Base-by-base conservation (phyloP, 2,329 filamentous ascomycete species). In the Fusarium chlamydosporum region DNA sequence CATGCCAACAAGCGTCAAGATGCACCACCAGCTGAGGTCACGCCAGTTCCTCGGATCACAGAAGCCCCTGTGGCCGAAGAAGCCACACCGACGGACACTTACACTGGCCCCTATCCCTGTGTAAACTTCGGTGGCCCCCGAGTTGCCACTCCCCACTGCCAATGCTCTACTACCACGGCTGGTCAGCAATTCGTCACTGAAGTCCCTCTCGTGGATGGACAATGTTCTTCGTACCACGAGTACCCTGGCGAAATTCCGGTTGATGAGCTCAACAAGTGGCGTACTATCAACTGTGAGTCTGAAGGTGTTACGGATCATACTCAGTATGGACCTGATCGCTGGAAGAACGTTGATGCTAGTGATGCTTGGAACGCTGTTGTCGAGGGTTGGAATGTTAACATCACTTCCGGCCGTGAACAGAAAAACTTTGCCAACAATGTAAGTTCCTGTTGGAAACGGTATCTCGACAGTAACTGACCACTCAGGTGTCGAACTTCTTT, bases 401-500 rank as follows among this genome's bases (percentile, higher is more conserved):
- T 66, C 7, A 59, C 60, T 12, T 29, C n/a, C 2, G 54, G 59
- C 12, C 53, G 60, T 0, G 18, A 58, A 16, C 29, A 51, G 43
- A 66, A 59, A 38, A 54, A 64, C 47, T 64, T 66, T 3, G 43
- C 60, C 1, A 66, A 64, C 8, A 66, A 66, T 26, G 63, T 60
- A 40, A 33, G 48, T 38, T n/a, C 12, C 9, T 2, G 16, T 1
- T 6, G 13, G 3, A 18, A 0, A 4, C 4, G 12, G 2, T 3
- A 8, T 27, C 7, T 18, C 1, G n/a, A 35, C 2, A 13, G 0
- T 29, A 2, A 15, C 54, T 51, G 7, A 53, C 15, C 4, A 7
- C 2, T 1, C 12, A 63, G 63, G 60, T 66, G 13, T 64, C 63
- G 4, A 66, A 66, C 45, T 66, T 51, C 20, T 63, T 66, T 18